These are phyloP conservation scores for Blepharisma undulans DNA, from an alignment of 169 alveolate species.

Conservation along the genomic window DNA sequence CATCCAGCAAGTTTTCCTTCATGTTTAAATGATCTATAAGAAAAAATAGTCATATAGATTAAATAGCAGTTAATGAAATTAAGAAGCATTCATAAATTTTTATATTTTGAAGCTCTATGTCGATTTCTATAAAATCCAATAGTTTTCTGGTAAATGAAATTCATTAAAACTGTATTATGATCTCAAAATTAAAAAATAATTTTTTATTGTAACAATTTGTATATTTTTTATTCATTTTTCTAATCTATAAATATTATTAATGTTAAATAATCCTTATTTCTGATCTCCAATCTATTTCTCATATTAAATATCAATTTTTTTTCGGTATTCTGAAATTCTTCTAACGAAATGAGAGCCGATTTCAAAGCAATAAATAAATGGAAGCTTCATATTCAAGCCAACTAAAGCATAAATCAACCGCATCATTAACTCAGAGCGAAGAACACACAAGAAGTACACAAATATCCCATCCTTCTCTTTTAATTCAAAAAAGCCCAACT, in stretches of 20 bases:
- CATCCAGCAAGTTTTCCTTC: background rate
- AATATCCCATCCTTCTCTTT: background rate
- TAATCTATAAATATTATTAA: background rate
- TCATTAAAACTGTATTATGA: too few species aligned
- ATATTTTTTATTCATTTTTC: background rate
- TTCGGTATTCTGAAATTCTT: background rate
- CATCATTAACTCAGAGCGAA: background rate
- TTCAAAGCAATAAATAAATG: background rate
- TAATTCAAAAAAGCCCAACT: background rate
- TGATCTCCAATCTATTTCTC: background rate
- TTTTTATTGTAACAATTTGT: background rate
- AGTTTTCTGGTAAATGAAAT: background rate
- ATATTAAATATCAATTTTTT: background rate
- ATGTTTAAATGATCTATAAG: too few species aligned
- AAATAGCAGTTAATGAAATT: too few species aligned
- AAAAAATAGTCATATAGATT: too few species aligned
- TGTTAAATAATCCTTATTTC: background rate
- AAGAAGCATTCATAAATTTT: too few species aligned
- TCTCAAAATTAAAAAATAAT: background rate
- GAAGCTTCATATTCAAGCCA: background rate
- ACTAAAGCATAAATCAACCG: background rate
- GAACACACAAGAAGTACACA: background rate
- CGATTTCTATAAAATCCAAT: too few species aligned
- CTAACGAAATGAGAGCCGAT: background rate
- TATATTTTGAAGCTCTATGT: too few species aligned